Conservation (phyloP, 2,329 filamentous ascomycete genomes). For the Hirsutella rhossiliensis region DNA sequence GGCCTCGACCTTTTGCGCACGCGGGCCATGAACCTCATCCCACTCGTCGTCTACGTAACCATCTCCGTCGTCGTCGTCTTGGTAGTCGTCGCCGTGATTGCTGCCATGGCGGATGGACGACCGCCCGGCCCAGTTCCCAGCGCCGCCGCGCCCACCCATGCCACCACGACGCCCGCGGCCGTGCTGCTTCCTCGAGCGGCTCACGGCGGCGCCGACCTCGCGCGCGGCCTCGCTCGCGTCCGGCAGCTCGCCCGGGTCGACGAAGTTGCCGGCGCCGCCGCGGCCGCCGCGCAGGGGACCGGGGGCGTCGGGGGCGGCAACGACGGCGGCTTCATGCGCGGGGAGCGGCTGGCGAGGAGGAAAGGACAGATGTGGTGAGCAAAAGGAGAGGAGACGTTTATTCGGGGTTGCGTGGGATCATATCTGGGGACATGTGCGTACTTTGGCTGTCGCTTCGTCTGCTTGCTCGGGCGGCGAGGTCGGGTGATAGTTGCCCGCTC, state of each 20-base stretch:
- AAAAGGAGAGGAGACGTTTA: too few relatives aligned
- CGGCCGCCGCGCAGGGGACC: conserved; percentile 31
- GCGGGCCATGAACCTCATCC: conserved; percentile 6
- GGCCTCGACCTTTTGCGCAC: conserved; percentile 16
- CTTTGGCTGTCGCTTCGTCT: neutral
- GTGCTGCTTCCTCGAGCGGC: conserved; percentile 16
- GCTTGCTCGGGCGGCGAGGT: neutral
- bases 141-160: conserved; percentile 39
- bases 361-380: neutral
- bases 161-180: conserved; percentile 6
- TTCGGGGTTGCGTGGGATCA: too few relatives aligned
- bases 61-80: conserved; percentile 9
- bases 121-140: conserved; percentile 37
- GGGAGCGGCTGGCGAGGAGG: neutral
- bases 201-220: conserved; percentile 21
- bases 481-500: conserved; percentile 50
- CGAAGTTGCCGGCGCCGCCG: conserved; percentile 51
- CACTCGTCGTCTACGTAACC: conserved; percentile 7
- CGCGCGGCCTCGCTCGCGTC: conserved; percentile 20
- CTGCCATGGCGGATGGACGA: too few relatives aligned
- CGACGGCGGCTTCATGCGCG: conserved; percentile 1
- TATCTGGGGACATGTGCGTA: too few relatives aligned
- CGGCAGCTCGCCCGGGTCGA: conserved; percentile 23
- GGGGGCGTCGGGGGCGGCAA: neutral
- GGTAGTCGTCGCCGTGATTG: conserved; percentile 7